Evolutionary conservation across 345 rosid species (phyloP), one percentile per base, ranked within the genome.

Genomic region (Lepidium aucheri): DNA sequence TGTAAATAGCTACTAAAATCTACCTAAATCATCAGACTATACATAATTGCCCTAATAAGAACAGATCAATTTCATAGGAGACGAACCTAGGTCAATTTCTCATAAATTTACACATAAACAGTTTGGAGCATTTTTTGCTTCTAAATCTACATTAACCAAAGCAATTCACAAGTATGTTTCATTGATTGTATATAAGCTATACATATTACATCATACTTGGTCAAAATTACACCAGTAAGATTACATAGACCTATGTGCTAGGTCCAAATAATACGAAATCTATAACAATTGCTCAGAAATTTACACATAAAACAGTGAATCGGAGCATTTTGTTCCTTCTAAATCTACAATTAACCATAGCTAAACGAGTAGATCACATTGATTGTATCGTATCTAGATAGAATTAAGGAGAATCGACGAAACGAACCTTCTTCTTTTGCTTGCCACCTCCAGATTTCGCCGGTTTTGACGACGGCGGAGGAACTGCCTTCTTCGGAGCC

Each of bases 401-500:
- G 1, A 58, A 18, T 1, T 6, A 36, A 11, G 8, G 2, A 18
- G 1, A 52, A 12, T 16, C 2, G 3, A 74, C 18, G 20, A 53
- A 52, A 61, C 30, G 28, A 13, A 76, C 79, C 80, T 81, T 81
- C 80, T 81, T 81, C 75, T 81, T 81, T 33, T 81, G 85, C 38
- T 81, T 81, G 13, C 85, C 85, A 73, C 85, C 85, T 22, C 85
- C 85, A 1, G 85, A 78, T 44, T 81, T 81, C 3, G 82, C 85
- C 17, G 85, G 85, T 70, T 81, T 81, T 0, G 85, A 81, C 13
- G 85, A 81, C 49, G 80, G 80, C 12, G 85, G 82, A 0, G 85
- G 84, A 12, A 78, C 85, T 68, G 76, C 85, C 82, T 81, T 81
- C 79, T 81, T 81, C 5, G 85, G 85, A 33, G 85, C 85, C 85